A percentile compares a stretch with the other conserved stretches of the same genome.
phyloP scores from a whole-genome alignment of 2,329 filamentous ascomycete genomes.

The Fusarium torulosum region DNA sequence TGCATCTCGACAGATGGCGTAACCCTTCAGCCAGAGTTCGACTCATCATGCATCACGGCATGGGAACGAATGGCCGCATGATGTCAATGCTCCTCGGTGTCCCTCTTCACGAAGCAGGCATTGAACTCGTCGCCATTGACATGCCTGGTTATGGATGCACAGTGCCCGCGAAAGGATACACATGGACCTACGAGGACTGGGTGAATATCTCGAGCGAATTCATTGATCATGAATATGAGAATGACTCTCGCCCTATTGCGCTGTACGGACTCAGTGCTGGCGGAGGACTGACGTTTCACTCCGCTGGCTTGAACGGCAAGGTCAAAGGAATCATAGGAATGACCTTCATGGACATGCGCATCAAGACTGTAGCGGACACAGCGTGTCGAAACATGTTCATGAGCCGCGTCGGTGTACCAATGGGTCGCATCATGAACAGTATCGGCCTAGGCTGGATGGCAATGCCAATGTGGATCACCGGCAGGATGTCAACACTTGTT shows the following conservation, averaged over 20 bases:
- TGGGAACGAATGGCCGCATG: conserved; percentile 26
- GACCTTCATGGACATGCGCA: conserved; percentile 28
- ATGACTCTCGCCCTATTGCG: not conserved
- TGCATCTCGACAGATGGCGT: conserved; percentile 23
- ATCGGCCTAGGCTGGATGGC: conserved; percentile 9
- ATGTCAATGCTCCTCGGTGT: conserved; percentile 27
- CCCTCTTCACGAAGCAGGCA: conserved; percentile 5
- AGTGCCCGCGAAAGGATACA: not conserved
- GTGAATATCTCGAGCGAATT: conserved; percentile 8
- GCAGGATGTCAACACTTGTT: conserved; percentile 13
- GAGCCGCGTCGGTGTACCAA: conserved; percentile 3
- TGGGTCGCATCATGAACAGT: not conserved
- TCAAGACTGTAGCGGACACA: not conserved
- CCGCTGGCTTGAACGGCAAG: not conserved
- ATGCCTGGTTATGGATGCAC: conserved; percentile 22
- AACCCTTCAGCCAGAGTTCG: conserved; percentile 4
- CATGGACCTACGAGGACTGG: conserved; percentile 5
- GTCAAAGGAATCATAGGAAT: conserved; percentile 10
- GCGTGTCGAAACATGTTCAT: conserved; percentile 19
- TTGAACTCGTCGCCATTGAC: conserved; percentile 16
- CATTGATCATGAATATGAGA: conserved; percentile 1
- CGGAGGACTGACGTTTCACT: conserved; percentile 3
- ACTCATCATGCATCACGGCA: conserved; percentile 16
- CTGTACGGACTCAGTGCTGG: conserved; percentile 6
- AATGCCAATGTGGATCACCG: conserved; percentile 7